phyloP scores from a whole-genome alignment of 148 eudicot species.

The Gaultheria prostrata region DNA sequence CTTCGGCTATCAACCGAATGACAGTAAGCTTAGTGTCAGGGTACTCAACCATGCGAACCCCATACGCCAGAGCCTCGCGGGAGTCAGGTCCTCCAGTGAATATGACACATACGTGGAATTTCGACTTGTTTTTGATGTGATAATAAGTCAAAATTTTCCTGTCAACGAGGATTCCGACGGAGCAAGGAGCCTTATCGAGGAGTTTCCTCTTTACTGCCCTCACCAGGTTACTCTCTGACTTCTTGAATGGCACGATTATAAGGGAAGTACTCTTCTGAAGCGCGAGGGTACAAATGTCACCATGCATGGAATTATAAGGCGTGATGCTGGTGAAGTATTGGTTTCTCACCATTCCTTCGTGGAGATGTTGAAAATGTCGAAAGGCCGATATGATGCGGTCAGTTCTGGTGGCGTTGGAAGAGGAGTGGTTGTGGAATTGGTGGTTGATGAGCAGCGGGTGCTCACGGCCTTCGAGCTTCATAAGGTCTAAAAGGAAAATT shows the following conservation, averaged over 20 bases:
- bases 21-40: neutral
- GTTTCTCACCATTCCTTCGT: neutral
- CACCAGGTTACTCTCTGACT: neutral
- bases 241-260: neutral
- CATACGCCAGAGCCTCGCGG: slow-evolving; percentile 10
- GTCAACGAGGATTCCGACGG: slow-evolving; percentile 4
- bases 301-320: slow-evolving; percentile 9
- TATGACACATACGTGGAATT: neutral
- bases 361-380: neutral
- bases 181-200: neutral
- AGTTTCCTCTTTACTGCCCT: neutral
- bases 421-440: neutral
- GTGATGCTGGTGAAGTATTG: slow-evolving; percentile 1
- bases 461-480: slow-evolving; percentile 4
- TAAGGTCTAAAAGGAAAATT: neutral
- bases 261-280: neutral
- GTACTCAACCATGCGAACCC: neutral
- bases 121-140: too few species aligned
- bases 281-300: neutral
- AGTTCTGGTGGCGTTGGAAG: neutral
- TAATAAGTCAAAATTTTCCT: neutral
- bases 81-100: slow-evolving; percentile 5
- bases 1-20: neutral
- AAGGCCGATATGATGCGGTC: neutral
- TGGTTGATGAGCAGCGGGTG: slow-evolving; percentile 11